phyloP scores from a whole-genome alignment of 495 filamentous ascomycete species.

The Penicillium macrosclerotiorum region DNA sequence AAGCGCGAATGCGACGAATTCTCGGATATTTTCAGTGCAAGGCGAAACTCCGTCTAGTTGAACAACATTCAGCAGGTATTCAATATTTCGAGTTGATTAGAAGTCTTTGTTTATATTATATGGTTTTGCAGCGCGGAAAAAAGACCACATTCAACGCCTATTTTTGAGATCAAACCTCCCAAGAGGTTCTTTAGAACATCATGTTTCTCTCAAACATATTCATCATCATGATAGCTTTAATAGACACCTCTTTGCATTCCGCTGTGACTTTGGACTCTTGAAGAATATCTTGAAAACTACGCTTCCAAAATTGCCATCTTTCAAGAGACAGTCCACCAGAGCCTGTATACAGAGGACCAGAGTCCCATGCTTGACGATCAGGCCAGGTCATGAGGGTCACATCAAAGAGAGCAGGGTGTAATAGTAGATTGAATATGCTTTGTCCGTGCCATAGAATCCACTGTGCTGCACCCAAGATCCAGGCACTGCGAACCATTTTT shows the following conservation, averaged over 20 bases:
- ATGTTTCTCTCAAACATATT: slow-evolving; percentile 1
- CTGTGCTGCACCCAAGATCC: slow-evolving; percentile 1
- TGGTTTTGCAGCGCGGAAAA: too few species aligned
- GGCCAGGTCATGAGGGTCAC: slow-evolving; percentile 2
- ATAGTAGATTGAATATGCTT: neutral
- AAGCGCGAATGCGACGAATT: slow-evolving; percentile 15
- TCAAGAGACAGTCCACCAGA: neutral
- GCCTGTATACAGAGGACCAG: neutral
- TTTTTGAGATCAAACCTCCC: neutral
- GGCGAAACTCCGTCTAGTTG: slow-evolving; percentile 22
- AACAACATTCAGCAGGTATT: too few species aligned
- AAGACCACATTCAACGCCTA: neutral
- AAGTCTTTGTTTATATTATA: too few species aligned
- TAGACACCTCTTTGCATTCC: slow-evolving; percentile 1
- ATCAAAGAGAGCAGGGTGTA: slow-evolving; percentile 1
- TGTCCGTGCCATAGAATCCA: slow-evolving; percentile 7
- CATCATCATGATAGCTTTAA: slow-evolving; percentile 1
- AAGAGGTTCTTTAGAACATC: neutral
- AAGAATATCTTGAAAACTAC: neutral
- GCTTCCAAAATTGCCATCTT: slow-evolving; percentile 4
- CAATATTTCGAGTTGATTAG: neutral
- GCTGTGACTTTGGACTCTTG: neutral
- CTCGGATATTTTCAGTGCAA: slow-evolving; percentile 20
- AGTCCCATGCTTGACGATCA: neutral
- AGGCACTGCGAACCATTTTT: slow-evolving; percentile 1